A percentile compares a stretch with the other conserved stretches of the same genome.
phyloP scores from a whole-genome alignment of 2,329 filamentous ascomycete species.

The Cladosporium sp. region DNA sequence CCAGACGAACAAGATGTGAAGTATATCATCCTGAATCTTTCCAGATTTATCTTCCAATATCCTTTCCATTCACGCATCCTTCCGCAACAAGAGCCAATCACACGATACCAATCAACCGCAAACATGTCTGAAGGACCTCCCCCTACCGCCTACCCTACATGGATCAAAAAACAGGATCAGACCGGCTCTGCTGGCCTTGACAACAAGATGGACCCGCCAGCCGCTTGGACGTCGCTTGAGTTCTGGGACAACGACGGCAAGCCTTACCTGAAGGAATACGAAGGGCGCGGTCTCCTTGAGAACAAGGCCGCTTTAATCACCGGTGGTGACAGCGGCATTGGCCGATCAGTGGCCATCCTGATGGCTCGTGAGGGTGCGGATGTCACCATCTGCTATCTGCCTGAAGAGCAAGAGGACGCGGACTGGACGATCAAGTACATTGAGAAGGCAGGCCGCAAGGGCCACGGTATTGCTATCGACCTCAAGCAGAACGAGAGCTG shows the following conservation, averaged over 20 bases:
- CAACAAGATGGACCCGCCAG: constrained; percentile 25
- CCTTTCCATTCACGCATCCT: neutral
- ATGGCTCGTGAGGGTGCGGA: constrained; percentile 55
- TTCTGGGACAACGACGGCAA: constrained; percentile 27
- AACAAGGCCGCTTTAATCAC: constrained; percentile 27
- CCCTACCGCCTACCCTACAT: constrained; percentile 21
- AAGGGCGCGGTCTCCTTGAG: constrained; percentile 27
- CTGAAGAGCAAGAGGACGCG: constrained; percentile 51
- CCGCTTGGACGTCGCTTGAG: constrained; percentile 30
- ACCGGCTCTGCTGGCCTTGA: constrained; percentile 28
- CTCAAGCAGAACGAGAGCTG: constrained; percentile 47
- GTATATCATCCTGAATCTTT: no score
- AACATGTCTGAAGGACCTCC: constrained; percentile 2
- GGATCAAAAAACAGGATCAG: constrained; percentile 26
- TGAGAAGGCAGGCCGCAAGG: constrained; percentile 45
- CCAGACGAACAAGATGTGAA: neutral
- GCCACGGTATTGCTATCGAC: constrained; percentile 44
- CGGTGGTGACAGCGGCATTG: constrained; percentile 36
- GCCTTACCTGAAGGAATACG: constrained; percentile 28
- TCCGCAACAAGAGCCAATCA: neutral
- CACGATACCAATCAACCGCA: neutral
- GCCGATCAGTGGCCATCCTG: constrained; percentile 48
- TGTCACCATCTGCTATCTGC: constrained; percentile 50
- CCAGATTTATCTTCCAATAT: neutral
- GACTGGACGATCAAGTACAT: constrained; percentile 48